Percentiles rank a stretch among this genome's conserved stretches.
These are phyloP conservation scores for Metschnikowia peoriensis DNA, from an alignment of 805 yeast genomes.

Conservation along the genomic window DNA sequence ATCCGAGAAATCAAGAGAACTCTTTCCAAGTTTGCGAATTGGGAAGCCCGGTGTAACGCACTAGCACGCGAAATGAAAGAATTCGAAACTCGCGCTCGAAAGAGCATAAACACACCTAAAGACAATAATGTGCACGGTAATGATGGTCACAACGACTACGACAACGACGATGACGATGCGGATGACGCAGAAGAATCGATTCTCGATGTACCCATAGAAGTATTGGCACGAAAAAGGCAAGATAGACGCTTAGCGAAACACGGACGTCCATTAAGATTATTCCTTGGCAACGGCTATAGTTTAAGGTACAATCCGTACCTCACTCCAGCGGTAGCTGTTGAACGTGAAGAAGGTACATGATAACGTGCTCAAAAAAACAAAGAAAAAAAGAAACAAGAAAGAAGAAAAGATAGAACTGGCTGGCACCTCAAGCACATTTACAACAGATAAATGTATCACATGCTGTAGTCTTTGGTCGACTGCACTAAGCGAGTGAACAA, in stretches of 20 bases:
- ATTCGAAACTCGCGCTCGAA: neutral
- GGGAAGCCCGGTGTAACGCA: slow-evolving; percentile 32
- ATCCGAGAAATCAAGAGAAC: slow-evolving; percentile 44
- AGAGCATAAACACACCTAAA: slow-evolving; percentile 3
- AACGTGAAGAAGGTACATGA: slow-evolving; percentile 1
- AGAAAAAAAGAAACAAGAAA: neutral
- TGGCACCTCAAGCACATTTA: neutral
- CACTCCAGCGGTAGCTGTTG: slow-evolving; percentile 5
- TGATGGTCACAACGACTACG: no score
- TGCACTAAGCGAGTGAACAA: slow-evolving; percentile 16
- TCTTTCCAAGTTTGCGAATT: slow-evolving; percentile 36
- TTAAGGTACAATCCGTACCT: slow-evolving; percentile 12
- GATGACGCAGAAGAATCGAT: slow-evolving; percentile 15
- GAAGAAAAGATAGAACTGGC: neutral
- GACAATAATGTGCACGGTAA: neutral
- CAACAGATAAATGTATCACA: neutral
- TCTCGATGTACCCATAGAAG: slow-evolving; percentile 23
- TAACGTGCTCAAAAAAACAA: no score
- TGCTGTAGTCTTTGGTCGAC: slow-evolving; percentile 11
- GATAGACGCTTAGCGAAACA: slow-evolving; percentile 14
- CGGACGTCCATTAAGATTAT: slow-evolving; percentile 11
- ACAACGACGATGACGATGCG: slow-evolving; percentile 24
- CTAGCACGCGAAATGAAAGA: slow-evolving; percentile 26
- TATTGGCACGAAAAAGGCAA: slow-evolving; percentile 23
- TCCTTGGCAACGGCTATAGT: slow-evolving; percentile 17